Base-by-base conservation (phyloP, 192 early-diverging fungal genomes). In the Dissophora ornata region DNA sequence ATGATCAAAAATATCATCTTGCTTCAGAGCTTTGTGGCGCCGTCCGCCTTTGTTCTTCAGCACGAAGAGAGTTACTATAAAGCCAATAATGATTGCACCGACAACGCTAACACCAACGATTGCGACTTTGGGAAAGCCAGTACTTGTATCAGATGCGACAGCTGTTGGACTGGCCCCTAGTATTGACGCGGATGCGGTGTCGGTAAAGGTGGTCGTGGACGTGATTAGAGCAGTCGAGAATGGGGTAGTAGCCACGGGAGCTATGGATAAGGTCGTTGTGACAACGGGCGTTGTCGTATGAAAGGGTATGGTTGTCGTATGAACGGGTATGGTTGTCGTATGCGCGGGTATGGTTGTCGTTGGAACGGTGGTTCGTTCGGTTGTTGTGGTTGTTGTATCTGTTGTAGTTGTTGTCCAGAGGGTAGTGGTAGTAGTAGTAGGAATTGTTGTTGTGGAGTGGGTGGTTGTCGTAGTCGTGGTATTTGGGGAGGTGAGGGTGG, bases 1-100 rank as follows among this genome's bases (percentile, higher is more conserved):
- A 18, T 75, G 71, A 18, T 55, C 71, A 61, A 75, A 75, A 28
- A 71, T 19, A 41, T 75, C 63, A 6, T 47, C 46, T n/a, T 65
- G 62, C 7, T 9, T 29, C 51, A 75, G 15, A 6, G 63, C 49
- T 29, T 67, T 55, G 24, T 75, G 71, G 2, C 48, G 40, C 18
- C 40, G 42, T n/a, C 0, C 26, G n/a, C n/a, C n/a, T n/a, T n/a
- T 15, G 25, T 51, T 5, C 63, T 67, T 75, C 33, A 66, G 53
- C 13, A 66, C 40, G 18, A 75, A 7, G 49, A 75, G 57, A 0
- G 45, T 66, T 3, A 19, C 3, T 4, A 75, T 36, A 36, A 75
- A 56, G 0, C 71, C 71, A 13, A 75, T 57, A 3, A 67, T 8
- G 4, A 59, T 11, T 4, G 54, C 57, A 1, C 56, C 71, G 11